A percentile compares a stretch with the other conserved stretches of the same genome.
Conservation (phyloP, 768 basidiomycete genomes). For the Russula dissimulans region DNA sequence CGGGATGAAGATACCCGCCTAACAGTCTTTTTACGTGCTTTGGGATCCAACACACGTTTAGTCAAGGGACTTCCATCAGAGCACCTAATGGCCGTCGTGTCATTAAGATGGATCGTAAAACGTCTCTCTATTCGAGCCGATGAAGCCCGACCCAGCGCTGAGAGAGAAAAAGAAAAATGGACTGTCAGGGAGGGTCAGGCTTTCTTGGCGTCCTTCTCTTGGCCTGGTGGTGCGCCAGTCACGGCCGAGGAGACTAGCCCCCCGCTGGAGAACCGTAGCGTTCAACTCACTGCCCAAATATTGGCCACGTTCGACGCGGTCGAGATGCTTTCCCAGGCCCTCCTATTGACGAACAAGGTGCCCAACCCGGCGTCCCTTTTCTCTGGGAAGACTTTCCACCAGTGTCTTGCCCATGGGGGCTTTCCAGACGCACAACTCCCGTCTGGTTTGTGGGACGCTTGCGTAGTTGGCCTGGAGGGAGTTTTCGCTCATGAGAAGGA, state of each 20-base stretch:
- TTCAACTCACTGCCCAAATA: slow-evolving; percentile 62
- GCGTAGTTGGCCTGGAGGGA: slow-evolving; percentile 8
- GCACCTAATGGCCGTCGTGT: slow-evolving; percentile 42
- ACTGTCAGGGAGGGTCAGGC: slow-evolving; percentile 50
- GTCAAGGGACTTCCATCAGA: slow-evolving; percentile 41
- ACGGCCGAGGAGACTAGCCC: slow-evolving; percentile 22
- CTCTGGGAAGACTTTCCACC: slow-evolving; percentile 55
- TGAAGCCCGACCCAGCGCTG: slow-evolving; percentile 41
- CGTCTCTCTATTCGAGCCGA: slow-evolving; percentile 42
- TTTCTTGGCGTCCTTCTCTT: slow-evolving; percentile 44
- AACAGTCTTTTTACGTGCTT: slow-evolving; percentile 43
- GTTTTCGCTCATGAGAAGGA: slow-evolving; percentile 7
- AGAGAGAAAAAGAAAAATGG: slow-evolving; percentile 64
- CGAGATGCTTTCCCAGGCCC: slow-evolving; percentile 48
- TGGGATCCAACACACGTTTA: slow-evolving; percentile 43
- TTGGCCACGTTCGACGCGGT: slow-evolving; percentile 51
- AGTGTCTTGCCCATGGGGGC: slow-evolving; percentile 32
- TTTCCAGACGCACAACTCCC: slow-evolving; percentile 14
- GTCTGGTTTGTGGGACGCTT: slow-evolving; percentile 20
- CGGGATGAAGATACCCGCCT: slow-evolving; percentile 43
- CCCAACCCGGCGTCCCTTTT: slow-evolving; percentile 40
- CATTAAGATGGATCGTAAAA: slow-evolving; percentile 52
- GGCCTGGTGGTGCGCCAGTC: slow-evolving; percentile 3
- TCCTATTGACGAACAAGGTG: slow-evolving; percentile 44
- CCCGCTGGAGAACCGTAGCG: slow-evolving; percentile 45